phyloP scores from a whole-genome alignment of 805 yeast genomes.

The Zygosaccharomyces kombuchaensis region DNA sequence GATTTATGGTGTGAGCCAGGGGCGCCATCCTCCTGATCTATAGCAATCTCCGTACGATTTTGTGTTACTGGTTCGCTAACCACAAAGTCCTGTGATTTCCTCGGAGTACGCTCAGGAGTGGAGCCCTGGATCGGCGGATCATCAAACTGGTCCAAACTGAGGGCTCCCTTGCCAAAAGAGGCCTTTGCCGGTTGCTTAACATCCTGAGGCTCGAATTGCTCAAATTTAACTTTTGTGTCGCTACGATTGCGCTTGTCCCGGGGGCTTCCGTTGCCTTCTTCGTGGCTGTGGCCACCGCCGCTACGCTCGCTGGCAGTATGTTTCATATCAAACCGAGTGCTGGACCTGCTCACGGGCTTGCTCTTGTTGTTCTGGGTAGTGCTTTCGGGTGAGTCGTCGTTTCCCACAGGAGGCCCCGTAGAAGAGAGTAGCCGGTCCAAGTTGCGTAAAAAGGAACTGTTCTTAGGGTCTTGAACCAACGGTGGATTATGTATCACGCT shows the following conservation, averaged over 20 bases:
- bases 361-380: background rate
- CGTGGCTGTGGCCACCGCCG: background rate
- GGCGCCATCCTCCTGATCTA: background rate
- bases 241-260: constrained; percentile 5
- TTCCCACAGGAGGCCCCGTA: constrained; percentile 5
- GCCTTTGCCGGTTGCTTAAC: constrained; percentile 46
- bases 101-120: constrained; percentile 6
- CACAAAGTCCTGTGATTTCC: constrained; percentile 6
- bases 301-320: background rate
- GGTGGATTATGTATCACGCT: constrained; percentile 18
- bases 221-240: constrained; percentile 27
- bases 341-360: constrained; percentile 1
- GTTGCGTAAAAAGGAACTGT: constrained; percentile 36
- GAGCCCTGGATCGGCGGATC: constrained; percentile 6
- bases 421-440: constrained; percentile 35
- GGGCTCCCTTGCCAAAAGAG: constrained; percentile 53
- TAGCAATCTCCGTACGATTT: background rate
- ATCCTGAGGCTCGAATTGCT: constrained; percentile 35
- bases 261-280: background rate
- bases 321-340: constrained; percentile 3
- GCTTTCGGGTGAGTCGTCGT: background rate
- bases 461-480: constrained; percentile 13
- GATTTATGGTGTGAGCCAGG: background rate
- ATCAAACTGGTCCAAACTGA: constrained; percentile 38
- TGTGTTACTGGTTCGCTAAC: background rate